These are phyloP conservation scores for Ophiostoma ulmi DNA, from an alignment of 2,329 filamentous ascomycete genomes.

Conservation along the genomic window DNA sequence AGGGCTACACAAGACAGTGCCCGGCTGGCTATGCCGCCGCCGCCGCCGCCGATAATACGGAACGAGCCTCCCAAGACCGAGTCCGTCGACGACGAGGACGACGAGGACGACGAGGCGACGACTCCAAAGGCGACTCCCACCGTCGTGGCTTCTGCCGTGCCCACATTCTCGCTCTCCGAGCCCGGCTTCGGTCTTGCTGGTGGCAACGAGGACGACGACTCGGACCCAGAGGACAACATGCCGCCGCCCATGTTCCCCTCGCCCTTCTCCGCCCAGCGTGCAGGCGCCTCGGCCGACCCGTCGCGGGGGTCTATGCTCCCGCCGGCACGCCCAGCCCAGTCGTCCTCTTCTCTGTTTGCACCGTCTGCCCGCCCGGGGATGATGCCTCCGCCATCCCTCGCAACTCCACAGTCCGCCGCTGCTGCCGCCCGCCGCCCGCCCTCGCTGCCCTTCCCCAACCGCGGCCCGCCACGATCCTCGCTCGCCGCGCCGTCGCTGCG, in stretches of 20 bases:
- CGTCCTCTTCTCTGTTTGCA: background rate
- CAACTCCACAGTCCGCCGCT: conserved; percentile 16
- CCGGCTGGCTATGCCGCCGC: conserved; percentile 24
- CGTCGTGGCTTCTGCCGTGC: conserved; percentile 34
- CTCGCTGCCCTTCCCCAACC: conserved; percentile 24
- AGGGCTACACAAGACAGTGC: background rate
- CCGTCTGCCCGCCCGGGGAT: conserved; percentile 25
- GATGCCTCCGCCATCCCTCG: conserved; percentile 31
- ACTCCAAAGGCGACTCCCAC: conserved; percentile 47
- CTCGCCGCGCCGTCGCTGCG: conserved; percentile 28
- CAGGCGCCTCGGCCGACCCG: conserved; percentile 31
- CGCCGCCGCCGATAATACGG: conserved; percentile 25
- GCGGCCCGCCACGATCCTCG: conserved; percentile 28
- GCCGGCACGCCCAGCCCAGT: conserved; percentile 5
- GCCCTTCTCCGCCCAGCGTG: conserved; percentile 48
- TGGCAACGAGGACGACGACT: conserved; percentile 19
- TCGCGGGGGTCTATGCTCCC: conserved; percentile 20
- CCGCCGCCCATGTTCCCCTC: conserved; percentile 46
- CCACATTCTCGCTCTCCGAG: conserved; percentile 44
- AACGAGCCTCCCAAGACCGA: background rate
- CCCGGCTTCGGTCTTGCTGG: conserved; percentile 25
- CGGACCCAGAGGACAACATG: conserved; percentile 31
- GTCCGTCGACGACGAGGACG: conserved; percentile 21
- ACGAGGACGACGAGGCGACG: conserved; percentile 37
- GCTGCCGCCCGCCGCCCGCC: conserved; percentile 23